Base-by-base conservation (phyloP, 2,329 filamentous ascomycete species). In the Epichloe hybrida region DNA sequence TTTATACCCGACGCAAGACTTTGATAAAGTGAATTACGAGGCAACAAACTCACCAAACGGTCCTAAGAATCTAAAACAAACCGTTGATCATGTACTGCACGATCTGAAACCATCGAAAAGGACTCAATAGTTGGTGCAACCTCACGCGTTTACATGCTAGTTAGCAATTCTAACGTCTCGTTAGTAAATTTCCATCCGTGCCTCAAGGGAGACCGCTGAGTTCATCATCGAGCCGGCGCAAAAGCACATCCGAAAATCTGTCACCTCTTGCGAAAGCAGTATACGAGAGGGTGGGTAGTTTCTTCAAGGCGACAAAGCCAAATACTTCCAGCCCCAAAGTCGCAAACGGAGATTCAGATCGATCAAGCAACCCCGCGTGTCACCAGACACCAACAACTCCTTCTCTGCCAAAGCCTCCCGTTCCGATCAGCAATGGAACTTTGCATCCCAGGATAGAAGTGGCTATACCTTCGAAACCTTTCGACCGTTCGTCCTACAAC, bases 21-120 rank as follows among this genome's bases (percentile, higher is more conserved):
- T 90, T 58, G 80, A 84, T 57, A 76, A 76, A 44, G 69, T 96
- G 46, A 89, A 93, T 61, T 72, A 74, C 56, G 86, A 91, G 63
- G 81, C 83, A 53, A 68, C 72, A 40, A 76, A 71, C 54, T 69
- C 78, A 23, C 70, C 74, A 46, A 74, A 77, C 42, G 74, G 75
- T 34, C 83, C 85, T 20, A 77, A 79, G 61, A 78, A 80, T 55
- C 71, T 90, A 45, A 83, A 86, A 58, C 80, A 83, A 58, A 84
- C 82, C 11, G 73, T 90, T 44, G 77, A 84, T 58, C 83, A 91
- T 63, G 73, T 96, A 34, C 79, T 87, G 52, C 80, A 83, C 55
- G 76, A 95, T 40, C 67, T 96, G 51, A 81, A 82, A 61, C 77
- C 81, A 2, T 77, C 83, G n/a, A 81, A 83, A 54, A 71, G 86